Conservation (phyloP, 768 basidiomycete species). For the Serendipita indica region DNA sequence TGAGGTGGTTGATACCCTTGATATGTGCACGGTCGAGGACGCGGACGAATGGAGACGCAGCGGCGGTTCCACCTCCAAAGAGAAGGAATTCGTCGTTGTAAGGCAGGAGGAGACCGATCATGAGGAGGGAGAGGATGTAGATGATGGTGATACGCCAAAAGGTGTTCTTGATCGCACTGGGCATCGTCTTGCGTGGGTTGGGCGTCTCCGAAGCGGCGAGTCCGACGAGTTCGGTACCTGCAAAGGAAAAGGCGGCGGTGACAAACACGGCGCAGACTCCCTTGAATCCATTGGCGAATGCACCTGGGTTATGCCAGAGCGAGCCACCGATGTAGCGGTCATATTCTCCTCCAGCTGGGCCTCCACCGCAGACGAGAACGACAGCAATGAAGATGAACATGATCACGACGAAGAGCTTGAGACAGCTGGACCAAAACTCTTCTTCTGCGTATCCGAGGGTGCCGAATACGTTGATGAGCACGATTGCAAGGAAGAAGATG, state of each 20-base stretch:
- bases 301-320: constrained; percentile 21
- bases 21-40: constrained; percentile 49
- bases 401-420: constrained; percentile 23
- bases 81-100: constrained; percentile 40
- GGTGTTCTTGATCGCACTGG: constrained; percentile 49
- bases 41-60: constrained; percentile 48
- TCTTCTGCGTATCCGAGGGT: constrained; percentile 19
- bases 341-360: constrained; percentile 20
- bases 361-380: constrained; percentile 25
- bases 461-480: constrained; percentile 16
- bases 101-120: constrained; percentile 52
- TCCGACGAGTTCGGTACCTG: constrained; percentile 54
- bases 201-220: constrained; percentile 59
- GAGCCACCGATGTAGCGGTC: constrained; percentile 20
- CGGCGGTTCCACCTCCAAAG: constrained; percentile 34
- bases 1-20: constrained; percentile 43
- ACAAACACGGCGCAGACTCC: constrained; percentile 34
- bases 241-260: constrained; percentile 56
- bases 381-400: constrained; percentile 24
- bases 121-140: constrained; percentile 47
- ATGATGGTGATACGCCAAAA: constrained; percentile 53
- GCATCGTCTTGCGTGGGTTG: constrained; percentile 47
- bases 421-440: constrained; percentile 21
- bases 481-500: constrained; percentile 18
- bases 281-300: constrained; percentile 18